Evolutionary conservation across 2,329 filamentous ascomycete species (phyloP).

Genomic region (Phaeosphaeriaceae sp.): DNA sequence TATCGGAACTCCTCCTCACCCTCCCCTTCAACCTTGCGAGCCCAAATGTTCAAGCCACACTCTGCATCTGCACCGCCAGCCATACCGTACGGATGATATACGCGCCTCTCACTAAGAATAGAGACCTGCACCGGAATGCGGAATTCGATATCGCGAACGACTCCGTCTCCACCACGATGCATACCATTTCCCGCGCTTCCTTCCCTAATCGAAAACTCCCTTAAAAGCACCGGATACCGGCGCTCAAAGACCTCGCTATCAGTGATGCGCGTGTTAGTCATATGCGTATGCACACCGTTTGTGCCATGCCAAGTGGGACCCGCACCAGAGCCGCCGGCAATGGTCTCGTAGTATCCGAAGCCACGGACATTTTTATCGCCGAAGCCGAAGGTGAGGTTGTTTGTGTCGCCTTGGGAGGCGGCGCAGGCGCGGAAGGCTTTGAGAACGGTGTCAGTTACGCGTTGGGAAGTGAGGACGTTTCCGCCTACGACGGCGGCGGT

Average conservation of each 20-base stretch:
- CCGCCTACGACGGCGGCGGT: conserved; percentile 82
- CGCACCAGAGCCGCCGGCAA: conserved; percentile 77
- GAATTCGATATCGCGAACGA: conserved; percentile 81
- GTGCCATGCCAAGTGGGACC: conserved; percentile 76
- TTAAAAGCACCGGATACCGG: conserved; percentile 75
- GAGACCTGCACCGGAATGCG: conserved; percentile 77
- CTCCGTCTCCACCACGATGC: conserved; percentile 76
- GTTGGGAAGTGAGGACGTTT: conserved; percentile 78
- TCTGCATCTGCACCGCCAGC: conserved; percentile 80
- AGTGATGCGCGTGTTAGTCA: conserved; percentile 86
- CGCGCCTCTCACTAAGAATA: conserved; percentile 78
- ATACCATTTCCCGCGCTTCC: conserved; percentile 70
- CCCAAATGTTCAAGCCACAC: conserved; percentile 87
- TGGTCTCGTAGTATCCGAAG: conserved; percentile 88
- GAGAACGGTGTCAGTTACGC: conserved; percentile 83
- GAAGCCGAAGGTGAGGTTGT: conserved; percentile 85
- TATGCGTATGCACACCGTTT: conserved; percentile 79
- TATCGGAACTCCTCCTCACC: conserved; percentile 63
- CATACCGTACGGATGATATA: conserved; percentile 81
- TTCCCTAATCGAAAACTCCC: conserved; percentile 69
- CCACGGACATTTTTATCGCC: conserved; percentile 57
- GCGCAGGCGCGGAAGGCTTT: conserved; percentile 81
- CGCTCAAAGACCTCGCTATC: conserved; percentile 81
- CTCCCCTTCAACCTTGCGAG: conserved; percentile 61
- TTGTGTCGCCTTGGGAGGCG: conserved; percentile 79